Evolutionary conservation across 257 asterid species (phyloP), one percentile per base, ranked within the genome.

Genomic region (Verbascum thapsus): DNA sequence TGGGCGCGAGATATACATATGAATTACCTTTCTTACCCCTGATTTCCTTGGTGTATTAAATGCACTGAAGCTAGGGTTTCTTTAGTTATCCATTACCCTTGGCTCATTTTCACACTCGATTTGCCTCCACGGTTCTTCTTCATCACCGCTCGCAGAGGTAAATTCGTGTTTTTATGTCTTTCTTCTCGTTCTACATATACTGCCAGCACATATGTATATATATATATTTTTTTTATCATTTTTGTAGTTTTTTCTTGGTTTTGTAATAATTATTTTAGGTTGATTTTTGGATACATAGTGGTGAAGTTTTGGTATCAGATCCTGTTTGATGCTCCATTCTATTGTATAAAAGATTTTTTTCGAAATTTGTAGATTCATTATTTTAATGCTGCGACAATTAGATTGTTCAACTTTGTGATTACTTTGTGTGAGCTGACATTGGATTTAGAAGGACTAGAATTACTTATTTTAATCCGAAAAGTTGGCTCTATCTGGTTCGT

Each of bases 131-230:
- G 38, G n/a, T n/a, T n/a, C n/a, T n/a, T n/a, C n/a, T n/a, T n/a
- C n/a, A n/a, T n/a, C n/a, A n/a, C n/a, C n/a, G 35, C 66, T 61
- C 48, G 73, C 78, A 43, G 61, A 74, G 84, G 80, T 74, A 44
- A 70, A 53, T 54, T 10, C 43, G 8, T 1, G 2, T 2, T 4
- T 0, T n/a, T 48, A 10, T 11, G 34, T 4, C 43, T 43, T 16
- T 13, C 3, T 10, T 43, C 10, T 39, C 18, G 18, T 3, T 9
- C 17, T 53, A 17, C 30, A 0, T 43, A 34, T 51, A 15, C 8
- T 58, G 53, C 16, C 41, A 9, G 52, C 16, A 45, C n/a, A n/a
- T n/a, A n/a, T n/a, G n/a, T n/a, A n/a, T n/a, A n/a, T n/a, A n/a
- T n/a, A n/a, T n/a, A n/a, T n/a, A n/a, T n/a, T n/a, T n/a, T n/a